phyloP scores from a whole-genome alignment of 116 monocot species.

The Zostera marina region DNA sequence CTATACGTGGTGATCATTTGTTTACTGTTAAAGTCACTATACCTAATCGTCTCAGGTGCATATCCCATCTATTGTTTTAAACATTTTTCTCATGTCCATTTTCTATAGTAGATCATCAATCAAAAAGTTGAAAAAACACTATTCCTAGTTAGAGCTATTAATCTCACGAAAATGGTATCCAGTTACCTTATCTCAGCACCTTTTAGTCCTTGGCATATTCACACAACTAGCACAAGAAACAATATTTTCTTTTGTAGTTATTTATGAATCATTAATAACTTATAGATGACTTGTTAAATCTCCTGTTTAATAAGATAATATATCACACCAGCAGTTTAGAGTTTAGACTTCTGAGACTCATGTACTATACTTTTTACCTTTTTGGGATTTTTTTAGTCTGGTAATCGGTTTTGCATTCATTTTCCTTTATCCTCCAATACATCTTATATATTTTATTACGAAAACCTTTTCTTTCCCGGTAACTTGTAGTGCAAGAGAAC shows the following conservation, averaged over 20 bases:
- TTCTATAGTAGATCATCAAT: no score
- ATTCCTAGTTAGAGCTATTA: no score
- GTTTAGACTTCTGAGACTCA: no score
- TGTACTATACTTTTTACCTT: no score
- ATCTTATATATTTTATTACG: not conserved
- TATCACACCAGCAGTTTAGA: not conserved
- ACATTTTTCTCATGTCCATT: no score
- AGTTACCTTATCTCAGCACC: no score
- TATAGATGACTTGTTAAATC: not conserved
- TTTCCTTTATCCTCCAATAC: not conserved
- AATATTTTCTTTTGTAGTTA: not conserved
- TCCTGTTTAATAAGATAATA: not conserved
- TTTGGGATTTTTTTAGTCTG: no score
- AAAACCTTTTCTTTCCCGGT: slow-evolving; percentile 2
- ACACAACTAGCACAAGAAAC: not conserved
- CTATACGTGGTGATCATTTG: slow-evolving; percentile 94
- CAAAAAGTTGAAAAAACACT: no score
- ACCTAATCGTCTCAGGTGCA: slow-evolving; percentile 82
- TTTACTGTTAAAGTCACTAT: slow-evolving; percentile 86
- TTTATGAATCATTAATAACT: not conserved
- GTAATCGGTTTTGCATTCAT: no score
- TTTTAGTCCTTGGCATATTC: no score
- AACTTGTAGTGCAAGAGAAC: slow-evolving; percentile 62
- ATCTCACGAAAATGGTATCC: no score
- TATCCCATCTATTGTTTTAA: not conserved